Conservation (phyloP, 2,329 filamentous ascomycete species). For the Neurospora sp. region DNA sequence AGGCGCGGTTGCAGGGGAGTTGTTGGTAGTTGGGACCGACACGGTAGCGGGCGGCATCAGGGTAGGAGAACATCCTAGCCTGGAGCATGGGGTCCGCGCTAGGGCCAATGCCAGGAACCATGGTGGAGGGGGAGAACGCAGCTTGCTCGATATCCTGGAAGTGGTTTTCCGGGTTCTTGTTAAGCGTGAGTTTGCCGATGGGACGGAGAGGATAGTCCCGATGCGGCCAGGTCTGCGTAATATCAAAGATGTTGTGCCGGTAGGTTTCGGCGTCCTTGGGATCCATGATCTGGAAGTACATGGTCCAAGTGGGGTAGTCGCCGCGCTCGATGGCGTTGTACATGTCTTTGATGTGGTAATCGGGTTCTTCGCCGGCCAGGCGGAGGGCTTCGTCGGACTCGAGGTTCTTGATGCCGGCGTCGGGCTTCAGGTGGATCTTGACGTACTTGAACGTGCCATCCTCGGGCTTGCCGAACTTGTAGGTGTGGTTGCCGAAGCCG, state of each 20-base stretch:
- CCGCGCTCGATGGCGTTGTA: slow-evolving; percentile 34
- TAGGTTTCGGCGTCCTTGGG: slow-evolving; percentile 38
- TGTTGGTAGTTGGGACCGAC: slow-evolving; percentile 49
- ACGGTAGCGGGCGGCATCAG: slow-evolving; percentile 38
- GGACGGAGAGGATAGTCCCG: slow-evolving; percentile 39
- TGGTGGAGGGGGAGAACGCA: slow-evolving; percentile 44
- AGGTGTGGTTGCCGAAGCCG: slow-evolving; percentile 38
- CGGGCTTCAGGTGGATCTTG: slow-evolving; percentile 39
- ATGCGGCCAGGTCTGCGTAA: slow-evolving; percentile 50
- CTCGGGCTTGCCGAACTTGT: slow-evolving; percentile 30
- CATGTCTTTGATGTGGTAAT: slow-evolving; percentile 38
- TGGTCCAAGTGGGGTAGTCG: slow-evolving; percentile 38
- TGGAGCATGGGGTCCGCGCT: slow-evolving; percentile 45
- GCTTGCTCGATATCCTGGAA: slow-evolving; percentile 42
- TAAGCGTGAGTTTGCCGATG: slow-evolving; percentile 43
- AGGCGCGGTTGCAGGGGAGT: slow-evolving; percentile 37
- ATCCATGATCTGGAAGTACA: slow-evolving; percentile 44
- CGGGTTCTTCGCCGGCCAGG: slow-evolving; percentile 37
- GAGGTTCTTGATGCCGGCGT: slow-evolving; percentile 35
- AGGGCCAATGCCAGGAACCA: slow-evolving; percentile 44
- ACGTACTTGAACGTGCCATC: slow-evolving; percentile 39
- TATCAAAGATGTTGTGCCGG: slow-evolving; percentile 42
- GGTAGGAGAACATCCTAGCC: slow-evolving; percentile 44
- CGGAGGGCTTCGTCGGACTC: slow-evolving; percentile 27
- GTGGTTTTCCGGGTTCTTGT: slow-evolving; percentile 35